Conservation (phyloP, 2,329 filamentous ascomycete species). For the Exutisphaerella laricina region DNA sequence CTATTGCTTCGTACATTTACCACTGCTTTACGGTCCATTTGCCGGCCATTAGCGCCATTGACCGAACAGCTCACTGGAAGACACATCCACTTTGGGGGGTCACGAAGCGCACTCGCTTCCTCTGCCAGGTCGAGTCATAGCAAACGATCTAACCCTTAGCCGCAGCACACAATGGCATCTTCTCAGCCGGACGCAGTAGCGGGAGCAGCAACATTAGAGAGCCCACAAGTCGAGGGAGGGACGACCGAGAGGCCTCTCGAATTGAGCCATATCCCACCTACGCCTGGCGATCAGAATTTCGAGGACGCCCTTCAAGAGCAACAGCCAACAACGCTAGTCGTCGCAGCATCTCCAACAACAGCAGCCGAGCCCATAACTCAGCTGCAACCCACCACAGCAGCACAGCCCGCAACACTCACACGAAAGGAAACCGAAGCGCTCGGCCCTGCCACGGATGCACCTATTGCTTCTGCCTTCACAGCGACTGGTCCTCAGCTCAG, state of each 20-base stretch:
- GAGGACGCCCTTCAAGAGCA: slow-evolving; percentile 5
- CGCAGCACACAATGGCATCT: not conserved
- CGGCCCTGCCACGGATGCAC: slow-evolving; percentile 43
- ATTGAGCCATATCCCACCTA: slow-evolving; percentile 1
- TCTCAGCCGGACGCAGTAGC: slow-evolving; percentile 16
- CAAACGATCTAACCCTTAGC: not conserved
- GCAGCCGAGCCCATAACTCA: not conserved
- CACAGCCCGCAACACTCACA: slow-evolving; percentile 22
- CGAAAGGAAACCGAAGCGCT: slow-evolving; percentile 43
- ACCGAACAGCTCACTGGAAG: not conserved
- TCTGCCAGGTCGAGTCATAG: not conserved
- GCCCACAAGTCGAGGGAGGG: not conserved
- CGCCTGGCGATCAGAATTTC: slow-evolving; percentile 6
- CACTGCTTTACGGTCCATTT: not conserved
- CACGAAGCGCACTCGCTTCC: not conserved
- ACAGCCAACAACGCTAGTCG: slow-evolving; percentile 1
- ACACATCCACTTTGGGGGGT: not conserved
- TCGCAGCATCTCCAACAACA: not conserved
- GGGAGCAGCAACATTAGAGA: slow-evolving; percentile 13
- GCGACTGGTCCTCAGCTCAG: slow-evolving; percentile 48
- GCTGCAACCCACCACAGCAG: slow-evolving; percentile 9
- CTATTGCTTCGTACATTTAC: not conserved
- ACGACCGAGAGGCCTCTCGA: slow-evolving; percentile 1
- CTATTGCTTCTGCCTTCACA: slow-evolving; percentile 30
- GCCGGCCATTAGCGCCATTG: not conserved